Evolutionary conservation across 1,284 basidiomycete genomes (phyloP).

Genomic region (Ustilago hordei): DNA sequence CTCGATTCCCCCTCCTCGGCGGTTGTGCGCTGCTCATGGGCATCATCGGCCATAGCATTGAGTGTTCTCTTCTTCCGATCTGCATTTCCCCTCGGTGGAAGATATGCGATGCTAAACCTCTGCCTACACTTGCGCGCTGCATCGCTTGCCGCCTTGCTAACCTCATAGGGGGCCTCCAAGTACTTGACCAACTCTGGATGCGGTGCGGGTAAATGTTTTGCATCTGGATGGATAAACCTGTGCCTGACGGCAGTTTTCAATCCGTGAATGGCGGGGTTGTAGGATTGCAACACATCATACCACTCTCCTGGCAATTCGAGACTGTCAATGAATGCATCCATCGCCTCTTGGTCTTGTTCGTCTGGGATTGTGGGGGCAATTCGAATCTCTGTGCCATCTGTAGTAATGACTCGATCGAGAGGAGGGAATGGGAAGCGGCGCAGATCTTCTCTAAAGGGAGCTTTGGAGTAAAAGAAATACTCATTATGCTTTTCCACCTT

Average conservation of each 20-base stretch:
- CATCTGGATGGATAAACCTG: slow-evolving; percentile 79
- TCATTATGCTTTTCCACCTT: slow-evolving; percentile 48
- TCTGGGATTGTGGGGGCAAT: slow-evolving; percentile 88
- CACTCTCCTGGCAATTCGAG: slow-evolving; percentile 84
- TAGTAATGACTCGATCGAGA: slow-evolving; percentile 80
- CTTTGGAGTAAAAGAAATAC: slow-evolving; percentile 72
- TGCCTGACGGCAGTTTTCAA: slow-evolving; percentile 92
- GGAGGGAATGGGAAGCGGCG: slow-evolving; percentile 87
- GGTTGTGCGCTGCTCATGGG: background rate
- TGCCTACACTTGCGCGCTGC: slow-evolving; percentile 38
- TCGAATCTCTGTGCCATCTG: slow-evolving; percentile 79
- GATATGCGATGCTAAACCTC: slow-evolving; percentile 43
- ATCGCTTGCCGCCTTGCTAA: slow-evolving; percentile 71
- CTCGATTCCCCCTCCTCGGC: slow-evolving; percentile 7
- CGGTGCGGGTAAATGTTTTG: slow-evolving; percentile 82
- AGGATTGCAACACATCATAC: slow-evolving; percentile 82
- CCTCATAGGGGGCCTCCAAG: slow-evolving; percentile 80
- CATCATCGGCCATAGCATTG: slow-evolving; percentile 32
- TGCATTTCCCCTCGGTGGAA: slow-evolving; percentile 43
- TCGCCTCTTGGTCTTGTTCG: slow-evolving; percentile 79
- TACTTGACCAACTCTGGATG: slow-evolving; percentile 86
- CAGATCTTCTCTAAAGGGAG: slow-evolving; percentile 95
- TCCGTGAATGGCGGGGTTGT: slow-evolving; percentile 89
- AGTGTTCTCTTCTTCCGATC: slow-evolving; percentile 41
- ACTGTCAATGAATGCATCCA: slow-evolving; percentile 85